phyloP scores from a whole-genome alignment of 129 eudicot genomes.

The Saussurea involucrata region DNA sequence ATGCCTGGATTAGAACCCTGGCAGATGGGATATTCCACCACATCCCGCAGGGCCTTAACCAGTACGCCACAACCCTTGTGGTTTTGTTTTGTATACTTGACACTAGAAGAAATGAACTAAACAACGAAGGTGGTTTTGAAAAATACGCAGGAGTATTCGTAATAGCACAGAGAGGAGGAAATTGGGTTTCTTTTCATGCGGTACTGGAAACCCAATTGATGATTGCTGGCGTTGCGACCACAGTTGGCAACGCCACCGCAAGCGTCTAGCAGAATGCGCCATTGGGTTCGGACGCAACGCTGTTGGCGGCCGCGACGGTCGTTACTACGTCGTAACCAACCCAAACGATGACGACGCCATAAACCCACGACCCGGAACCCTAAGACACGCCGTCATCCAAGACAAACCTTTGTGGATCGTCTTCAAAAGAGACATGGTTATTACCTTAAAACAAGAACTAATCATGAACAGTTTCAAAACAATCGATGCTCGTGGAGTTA shows the following conservation, averaged over 20 bases:
- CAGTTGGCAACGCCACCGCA: slow-evolving; percentile 65
- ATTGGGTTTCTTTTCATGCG: slow-evolving; percentile 80
- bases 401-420: slow-evolving; percentile 84
- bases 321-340: slow-evolving; percentile 59
- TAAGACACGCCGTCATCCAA: slow-evolving; percentile 83
- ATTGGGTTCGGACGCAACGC: slow-evolving; percentile 89
- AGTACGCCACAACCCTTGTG: too few species aligned
- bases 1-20: too few species aligned
- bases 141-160: slow-evolving; percentile 48
- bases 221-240: slow-evolving; percentile 90
- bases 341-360: slow-evolving; percentile 68
- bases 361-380: slow-evolving; percentile 78
- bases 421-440: slow-evolving; percentile 78
- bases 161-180: slow-evolving; percentile 78
- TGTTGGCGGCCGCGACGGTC: slow-evolving; percentile 83
- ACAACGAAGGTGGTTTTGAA: background rate
- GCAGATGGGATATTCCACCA: too few species aligned
- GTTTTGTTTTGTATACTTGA: background rate
- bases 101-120: background rate
- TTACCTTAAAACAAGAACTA: slow-evolving; percentile 75
- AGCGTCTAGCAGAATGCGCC: slow-evolving; percentile 72
- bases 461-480: slow-evolving; percentile 96
- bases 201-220: slow-evolving; percentile 81
- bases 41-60: too few species aligned
- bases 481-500: slow-evolving; percentile 78